Evolutionary conservation across 2,329 filamentous ascomycete genomes (phyloP).

Genomic region (Penicillium sp.): DNA sequence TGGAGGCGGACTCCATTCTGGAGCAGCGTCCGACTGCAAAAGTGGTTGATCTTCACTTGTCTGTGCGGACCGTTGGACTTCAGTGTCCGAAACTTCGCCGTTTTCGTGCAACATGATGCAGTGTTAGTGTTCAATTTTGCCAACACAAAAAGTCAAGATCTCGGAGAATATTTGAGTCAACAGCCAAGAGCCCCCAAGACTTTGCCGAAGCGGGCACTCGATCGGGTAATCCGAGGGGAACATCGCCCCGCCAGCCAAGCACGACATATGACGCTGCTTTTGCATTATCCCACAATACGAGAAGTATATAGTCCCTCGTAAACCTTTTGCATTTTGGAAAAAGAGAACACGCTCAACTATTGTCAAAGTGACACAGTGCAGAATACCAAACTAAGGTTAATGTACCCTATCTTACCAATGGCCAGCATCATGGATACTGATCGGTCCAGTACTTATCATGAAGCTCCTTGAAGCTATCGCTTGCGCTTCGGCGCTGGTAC

Average conservation of each 20-base stretch:
- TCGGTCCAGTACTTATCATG: conserved; percentile 26
- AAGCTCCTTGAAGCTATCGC: conserved; percentile 21
- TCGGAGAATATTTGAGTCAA: neutral
- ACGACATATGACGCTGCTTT: conserved; percentile 18
- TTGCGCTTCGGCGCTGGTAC: conserved; percentile 19
- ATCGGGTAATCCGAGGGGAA: conserved; percentile 15
- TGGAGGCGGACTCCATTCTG: conserved; percentile 50
- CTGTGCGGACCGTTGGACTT: neutral
- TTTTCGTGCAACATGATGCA: neutral
- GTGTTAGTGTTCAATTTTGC: no score
- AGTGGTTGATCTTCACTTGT: conserved; percentile 30
- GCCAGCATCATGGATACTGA: conserved; percentile 26
- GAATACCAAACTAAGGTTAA: conserved; percentile 31
- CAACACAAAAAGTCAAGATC: neutral
- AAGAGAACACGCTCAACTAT: neutral
- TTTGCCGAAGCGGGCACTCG: conserved; percentile 17
- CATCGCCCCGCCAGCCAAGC: conserved; percentile 11
- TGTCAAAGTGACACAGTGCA: conserved; percentile 15
- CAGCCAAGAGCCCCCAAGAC: neutral
- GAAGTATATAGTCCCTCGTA: neutral
- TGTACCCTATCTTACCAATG: conserved; percentile 30
- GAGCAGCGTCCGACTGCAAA: conserved; percentile 11
- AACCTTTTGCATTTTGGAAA: neutral
- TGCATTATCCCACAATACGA: conserved; percentile 9
- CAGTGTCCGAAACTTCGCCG: neutral